Evolutionary conservation across 2,329 filamentous ascomycete genomes (phyloP).

Genomic region (Aspergillus viridinutans): DNA sequence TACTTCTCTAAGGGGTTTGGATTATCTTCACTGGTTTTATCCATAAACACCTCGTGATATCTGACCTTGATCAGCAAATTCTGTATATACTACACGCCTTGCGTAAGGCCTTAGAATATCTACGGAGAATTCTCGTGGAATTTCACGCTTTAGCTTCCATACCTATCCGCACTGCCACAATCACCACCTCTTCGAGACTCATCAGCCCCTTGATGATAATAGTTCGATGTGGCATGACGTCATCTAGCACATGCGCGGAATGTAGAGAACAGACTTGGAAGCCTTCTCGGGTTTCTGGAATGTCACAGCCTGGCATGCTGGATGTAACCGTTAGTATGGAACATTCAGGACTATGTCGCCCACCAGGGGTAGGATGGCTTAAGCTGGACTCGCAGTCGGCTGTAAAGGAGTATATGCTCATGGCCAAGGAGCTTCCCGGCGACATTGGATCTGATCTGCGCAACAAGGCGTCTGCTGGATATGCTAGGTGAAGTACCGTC

Average conservation of each 20-base stretch:
- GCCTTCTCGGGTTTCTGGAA: not conserved
- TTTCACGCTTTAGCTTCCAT: not conserved
- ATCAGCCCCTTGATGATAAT: not conserved
- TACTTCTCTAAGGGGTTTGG: no score
- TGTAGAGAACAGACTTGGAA: not conserved
- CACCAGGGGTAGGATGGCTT: not conserved
- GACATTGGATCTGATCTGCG: not conserved
- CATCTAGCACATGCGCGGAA: not conserved
- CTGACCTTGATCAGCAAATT: not conserved
- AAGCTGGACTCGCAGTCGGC: no score
- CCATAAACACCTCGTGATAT: not conserved
- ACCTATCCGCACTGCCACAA: not conserved
- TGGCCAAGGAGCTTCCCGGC: not conserved
- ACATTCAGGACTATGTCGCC: not conserved
- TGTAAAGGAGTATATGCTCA: not conserved
- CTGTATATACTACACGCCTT: not conserved
- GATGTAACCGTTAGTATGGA: not conserved
- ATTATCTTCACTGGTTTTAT: no score
- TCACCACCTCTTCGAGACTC: not conserved
- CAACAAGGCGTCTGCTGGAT: not conserved
- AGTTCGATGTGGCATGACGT: not conserved
- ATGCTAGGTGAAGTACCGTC: not conserved
- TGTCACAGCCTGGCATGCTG: not conserved
- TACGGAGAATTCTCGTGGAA: not conserved
- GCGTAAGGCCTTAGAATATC: not conserved